Conservation (phyloP, 108 stramenopile species). For the Aurantiochytrium sp. region DNA sequence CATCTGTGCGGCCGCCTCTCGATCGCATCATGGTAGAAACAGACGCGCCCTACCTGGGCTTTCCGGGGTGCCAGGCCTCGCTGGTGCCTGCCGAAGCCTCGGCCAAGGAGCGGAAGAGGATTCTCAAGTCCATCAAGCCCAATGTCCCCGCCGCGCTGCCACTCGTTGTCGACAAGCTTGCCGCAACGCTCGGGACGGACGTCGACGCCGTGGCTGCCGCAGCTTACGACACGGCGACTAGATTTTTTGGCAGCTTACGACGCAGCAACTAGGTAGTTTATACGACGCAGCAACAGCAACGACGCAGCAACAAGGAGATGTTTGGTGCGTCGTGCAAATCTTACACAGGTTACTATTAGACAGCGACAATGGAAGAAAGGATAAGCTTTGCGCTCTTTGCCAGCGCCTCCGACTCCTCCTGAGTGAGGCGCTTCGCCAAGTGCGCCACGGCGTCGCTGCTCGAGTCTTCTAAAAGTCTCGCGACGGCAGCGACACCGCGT, state of each 20-base stretch:
- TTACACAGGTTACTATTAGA: no score
- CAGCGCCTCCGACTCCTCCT: no score
- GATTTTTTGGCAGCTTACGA: neutral
- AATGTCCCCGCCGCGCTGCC: neutral
- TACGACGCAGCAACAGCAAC: no score
- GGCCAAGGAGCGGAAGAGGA: conserved; percentile 14
- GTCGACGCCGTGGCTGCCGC: neutral
- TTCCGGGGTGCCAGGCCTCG: neutral
- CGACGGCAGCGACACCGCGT: neutral
- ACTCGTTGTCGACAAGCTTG: neutral
- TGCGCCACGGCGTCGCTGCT: no score
- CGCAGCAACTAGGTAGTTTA: no score
- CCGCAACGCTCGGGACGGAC: neutral
- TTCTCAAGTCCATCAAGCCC: neutral
- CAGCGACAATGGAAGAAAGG: no score
- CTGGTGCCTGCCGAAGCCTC: neutral
- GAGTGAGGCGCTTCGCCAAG: no score
- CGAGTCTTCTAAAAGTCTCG: no score
- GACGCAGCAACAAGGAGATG: no score
- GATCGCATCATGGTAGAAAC: conserved; percentile 30
- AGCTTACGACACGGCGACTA: neutral
- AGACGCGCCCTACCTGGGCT: conserved; percentile 34
- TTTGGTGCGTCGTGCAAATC: no score
- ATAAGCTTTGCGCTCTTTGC: no score
- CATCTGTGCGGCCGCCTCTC: neutral